Evolutionary conservation across 148 eudicot species (phyloP).

Genomic region (Diospyros lotus): DNA sequence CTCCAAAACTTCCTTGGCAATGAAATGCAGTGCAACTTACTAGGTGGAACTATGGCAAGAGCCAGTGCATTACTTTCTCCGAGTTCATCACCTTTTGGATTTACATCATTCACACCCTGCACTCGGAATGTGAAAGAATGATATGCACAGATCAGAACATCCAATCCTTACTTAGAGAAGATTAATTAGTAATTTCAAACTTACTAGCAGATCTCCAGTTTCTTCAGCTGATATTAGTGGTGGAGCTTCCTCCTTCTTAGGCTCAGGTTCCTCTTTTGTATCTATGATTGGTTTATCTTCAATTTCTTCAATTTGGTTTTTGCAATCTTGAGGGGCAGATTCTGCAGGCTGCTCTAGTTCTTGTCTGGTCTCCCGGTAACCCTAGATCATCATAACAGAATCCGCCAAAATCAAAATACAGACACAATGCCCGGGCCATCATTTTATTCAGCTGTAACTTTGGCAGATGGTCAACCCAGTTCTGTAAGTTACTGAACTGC

Average conservation of each 20-base stretch:
- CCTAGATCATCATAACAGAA: conserved; percentile 32
- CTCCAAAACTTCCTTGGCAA: no score
- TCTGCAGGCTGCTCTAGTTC: no score
- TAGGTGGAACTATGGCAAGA: conserved; percentile 78
- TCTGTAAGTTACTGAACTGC: no score
- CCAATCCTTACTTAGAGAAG: neutral
- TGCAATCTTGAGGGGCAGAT: no score
- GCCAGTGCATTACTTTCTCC: conserved; percentile 97
- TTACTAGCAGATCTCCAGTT: conserved; percentile 81
- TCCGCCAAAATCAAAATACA: no score
- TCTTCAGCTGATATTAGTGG: conserved; percentile 43
- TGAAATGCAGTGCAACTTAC: no score
- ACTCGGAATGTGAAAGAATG: conserved; percentile 3
- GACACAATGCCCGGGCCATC: no score
- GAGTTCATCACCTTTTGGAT: conserved; percentile 58
- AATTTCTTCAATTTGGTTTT: no score
- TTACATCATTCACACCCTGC: conserved; percentile 65
- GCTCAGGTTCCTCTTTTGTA: conserved; percentile 44
- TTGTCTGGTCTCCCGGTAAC: no score
- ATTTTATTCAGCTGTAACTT: no score
- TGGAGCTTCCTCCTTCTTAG: conserved; percentile 44
- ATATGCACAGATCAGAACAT: neutral
- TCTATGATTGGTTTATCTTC: no score
- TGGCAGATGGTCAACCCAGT: no score
- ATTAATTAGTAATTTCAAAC: neutral